These are phyloP conservation scores for Plantago ovata DNA, from an alignment of 257 asterid genomes.

Conservation along the genomic window DNA sequence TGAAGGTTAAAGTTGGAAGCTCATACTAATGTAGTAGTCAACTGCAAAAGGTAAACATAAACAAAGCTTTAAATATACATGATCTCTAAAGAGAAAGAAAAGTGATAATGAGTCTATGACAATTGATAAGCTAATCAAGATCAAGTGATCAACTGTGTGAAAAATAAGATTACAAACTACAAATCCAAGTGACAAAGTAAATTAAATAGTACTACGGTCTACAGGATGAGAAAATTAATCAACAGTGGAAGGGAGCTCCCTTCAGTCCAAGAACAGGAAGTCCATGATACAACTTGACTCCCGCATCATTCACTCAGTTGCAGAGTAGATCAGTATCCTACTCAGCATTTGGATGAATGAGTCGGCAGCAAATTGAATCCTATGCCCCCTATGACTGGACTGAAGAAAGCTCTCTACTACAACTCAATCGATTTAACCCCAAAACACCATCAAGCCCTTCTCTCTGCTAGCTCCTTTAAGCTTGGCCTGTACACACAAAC, in stretches of 20 bases:
- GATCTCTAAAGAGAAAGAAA: too few relatives aligned
- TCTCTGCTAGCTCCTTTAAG: background rate
- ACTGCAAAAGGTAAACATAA: background rate
- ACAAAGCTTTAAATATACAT: too few relatives aligned
- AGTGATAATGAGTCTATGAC: too few relatives aligned
- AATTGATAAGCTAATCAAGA: too few relatives aligned
- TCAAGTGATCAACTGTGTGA: too few relatives aligned
- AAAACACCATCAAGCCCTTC: background rate
- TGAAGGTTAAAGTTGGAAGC: background rate
- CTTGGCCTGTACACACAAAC: too few relatives aligned
- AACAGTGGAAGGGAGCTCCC: slow-evolving; percentile 87
- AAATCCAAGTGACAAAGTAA: background rate
- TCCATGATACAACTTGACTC: slow-evolving; percentile 69
- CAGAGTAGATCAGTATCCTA: slow-evolving; percentile 21
- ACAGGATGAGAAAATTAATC: background rate
- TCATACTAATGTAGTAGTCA: background rate
- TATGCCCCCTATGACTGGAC: slow-evolving; percentile 72
- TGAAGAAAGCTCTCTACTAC: slow-evolving; percentile 85
- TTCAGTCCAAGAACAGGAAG: slow-evolving; percentile 98
- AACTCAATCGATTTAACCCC: background rate
- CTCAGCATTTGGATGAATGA: slow-evolving; percentile 94
- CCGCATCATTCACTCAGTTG: slow-evolving; percentile 84
- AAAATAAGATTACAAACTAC: background rate
- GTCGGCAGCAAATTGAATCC: slow-evolving; percentile 92
- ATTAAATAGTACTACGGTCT: background rate